Evolutionary conservation across 1,139 yeast species (phyloP), one percentile per base, ranked within the genome.

Genomic region (Taiozyma onychis): DNA sequence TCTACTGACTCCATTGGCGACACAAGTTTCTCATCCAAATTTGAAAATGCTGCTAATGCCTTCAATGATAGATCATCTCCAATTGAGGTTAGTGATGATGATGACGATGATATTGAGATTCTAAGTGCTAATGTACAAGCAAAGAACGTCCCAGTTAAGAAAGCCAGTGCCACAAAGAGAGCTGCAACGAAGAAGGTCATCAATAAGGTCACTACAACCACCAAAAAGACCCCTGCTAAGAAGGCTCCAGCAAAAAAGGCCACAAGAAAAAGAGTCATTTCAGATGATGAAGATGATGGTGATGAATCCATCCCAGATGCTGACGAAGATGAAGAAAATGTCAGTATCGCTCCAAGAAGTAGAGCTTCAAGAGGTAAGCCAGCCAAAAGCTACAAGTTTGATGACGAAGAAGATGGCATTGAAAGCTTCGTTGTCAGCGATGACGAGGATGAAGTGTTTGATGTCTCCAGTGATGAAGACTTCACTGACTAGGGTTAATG

Each of bases 391-490:
- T 54, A 58, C 42, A 50, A 49, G 16, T 61, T 59, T 22, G 45
- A 52, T 10, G 52, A 61, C 6, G 54, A 57, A 8, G 66, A 63
- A n/a, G 65, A 58, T 22, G 60, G 50, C 7, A 57, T 54, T 9
- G 59, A 49, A 14, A 57, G 63, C 6, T 37, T 37, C 5, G 67
- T 63, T 41, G 64, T 39, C 10, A 61, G 65, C 9, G 62, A 60
- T 42, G 54, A 51, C 16, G 43, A 37, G n/a, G 34, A n/a, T 8
- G 47, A 39, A 8, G 43, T n/a, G 28, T 22, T 14, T 28, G 48
- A 41, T 24, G 44, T 44, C 10, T n/a, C 39, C 6, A 37, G 41
- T 21, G 41, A 37, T 18, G 41, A 37, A 37, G 41, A 37, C n/a
- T 37, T 37, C 24, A 37, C 10, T 14, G 43, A 39, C 1, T 21